Conservation (phyloP, 2,329 filamentous ascomycete genomes). For the Epichloe baconii region DNA sequence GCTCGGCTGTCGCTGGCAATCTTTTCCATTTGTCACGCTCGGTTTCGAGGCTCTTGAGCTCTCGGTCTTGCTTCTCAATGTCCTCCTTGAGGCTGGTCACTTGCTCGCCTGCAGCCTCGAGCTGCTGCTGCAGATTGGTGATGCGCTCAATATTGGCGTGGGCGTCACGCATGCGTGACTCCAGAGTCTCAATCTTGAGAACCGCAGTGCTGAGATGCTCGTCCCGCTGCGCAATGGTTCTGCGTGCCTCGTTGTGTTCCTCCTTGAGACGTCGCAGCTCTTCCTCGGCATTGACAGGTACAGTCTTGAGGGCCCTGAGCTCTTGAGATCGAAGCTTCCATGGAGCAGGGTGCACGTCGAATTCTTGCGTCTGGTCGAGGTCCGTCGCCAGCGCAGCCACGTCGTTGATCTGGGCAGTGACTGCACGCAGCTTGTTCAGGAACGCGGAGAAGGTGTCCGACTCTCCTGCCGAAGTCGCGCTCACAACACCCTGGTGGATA, state of each 20-base stretch:
- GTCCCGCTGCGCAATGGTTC: conserved; percentile 58
- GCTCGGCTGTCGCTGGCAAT: conserved; percentile 48
- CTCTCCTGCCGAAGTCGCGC: conserved; percentile 42
- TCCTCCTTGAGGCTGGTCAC: conserved; percentile 45
- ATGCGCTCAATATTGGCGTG: conserved; percentile 63
- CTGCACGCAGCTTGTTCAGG: conserved; percentile 49
- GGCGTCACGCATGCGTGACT: conserved; percentile 75
- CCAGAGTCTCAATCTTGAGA: conserved; percentile 88
- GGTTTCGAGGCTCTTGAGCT: conserved; percentile 49
- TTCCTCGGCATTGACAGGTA: conserved; percentile 72
- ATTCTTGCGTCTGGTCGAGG: conserved; percentile 61
- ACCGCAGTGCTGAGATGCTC: conserved; percentile 73
- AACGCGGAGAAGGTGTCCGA: conserved; percentile 60
- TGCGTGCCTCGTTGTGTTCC: conserved; percentile 65
- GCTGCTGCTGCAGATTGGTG: conserved; percentile 46
- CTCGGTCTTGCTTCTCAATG: conserved; percentile 53
- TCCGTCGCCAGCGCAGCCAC: conserved; percentile 58
- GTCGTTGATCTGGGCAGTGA: conserved; percentile 53
- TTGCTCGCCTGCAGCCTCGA: conserved; percentile 39
- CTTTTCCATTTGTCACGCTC: conserved; percentile 62
- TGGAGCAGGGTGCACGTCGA: conserved; percentile 62
- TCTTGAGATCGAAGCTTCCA: conserved; percentile 77
- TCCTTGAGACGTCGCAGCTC: conserved; percentile 71
- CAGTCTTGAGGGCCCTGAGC: conserved; percentile 67
- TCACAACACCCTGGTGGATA: conserved; percentile 40